Conservation (phyloP, 1,139 yeast genomes). For the Protomyces lactucae-debilis region DNA sequence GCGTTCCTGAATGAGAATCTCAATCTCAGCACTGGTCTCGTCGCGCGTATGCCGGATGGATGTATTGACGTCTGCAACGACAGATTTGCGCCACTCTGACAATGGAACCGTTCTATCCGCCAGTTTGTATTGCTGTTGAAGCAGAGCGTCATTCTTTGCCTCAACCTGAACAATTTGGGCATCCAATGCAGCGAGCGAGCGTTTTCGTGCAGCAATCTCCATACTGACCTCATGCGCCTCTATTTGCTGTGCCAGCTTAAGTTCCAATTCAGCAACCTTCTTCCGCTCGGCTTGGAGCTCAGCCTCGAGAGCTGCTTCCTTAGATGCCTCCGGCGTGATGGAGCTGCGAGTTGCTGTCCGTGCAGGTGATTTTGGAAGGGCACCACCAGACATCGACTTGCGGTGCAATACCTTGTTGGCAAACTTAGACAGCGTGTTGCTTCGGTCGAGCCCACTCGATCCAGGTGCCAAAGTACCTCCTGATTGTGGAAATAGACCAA, state of each 20-base stretch:
- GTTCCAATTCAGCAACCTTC: conserved; percentile 1
- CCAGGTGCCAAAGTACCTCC: neutral
- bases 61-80: conserved; percentile 34
- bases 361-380: conserved; percentile 1
- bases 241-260: neutral
- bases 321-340: neutral
- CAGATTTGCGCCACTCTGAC: conserved; percentile 25
- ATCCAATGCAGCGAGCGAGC: conserved; percentile 6
- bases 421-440: conserved; percentile 6
- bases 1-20: conserved; percentile 37
- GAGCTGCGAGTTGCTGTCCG: neutral
- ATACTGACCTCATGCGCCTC: neutral
- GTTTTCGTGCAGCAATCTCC: conserved; percentile 8
- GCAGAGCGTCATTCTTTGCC: conserved; percentile 13
- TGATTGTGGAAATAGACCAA: conserved; percentile 9
- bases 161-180: conserved; percentile 5
- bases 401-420: conserved; percentile 18
- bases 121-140: conserved; percentile 13
- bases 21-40: conserved; percentile 39
- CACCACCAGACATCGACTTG: conserved; percentile 19
- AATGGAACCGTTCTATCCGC: conserved; percentile 12
- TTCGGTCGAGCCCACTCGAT: conserved; percentile 2
- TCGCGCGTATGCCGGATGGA: conserved; percentile 36
- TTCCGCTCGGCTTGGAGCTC: neutral
- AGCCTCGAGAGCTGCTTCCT: conserved; percentile 4